Percentiles rank a stretch among this genome's conserved stretches.
Evolutionary conservation across 495 filamentous ascomycete species (phyloP).

Genomic region (Diplogelasinospora grovesii): DNA sequence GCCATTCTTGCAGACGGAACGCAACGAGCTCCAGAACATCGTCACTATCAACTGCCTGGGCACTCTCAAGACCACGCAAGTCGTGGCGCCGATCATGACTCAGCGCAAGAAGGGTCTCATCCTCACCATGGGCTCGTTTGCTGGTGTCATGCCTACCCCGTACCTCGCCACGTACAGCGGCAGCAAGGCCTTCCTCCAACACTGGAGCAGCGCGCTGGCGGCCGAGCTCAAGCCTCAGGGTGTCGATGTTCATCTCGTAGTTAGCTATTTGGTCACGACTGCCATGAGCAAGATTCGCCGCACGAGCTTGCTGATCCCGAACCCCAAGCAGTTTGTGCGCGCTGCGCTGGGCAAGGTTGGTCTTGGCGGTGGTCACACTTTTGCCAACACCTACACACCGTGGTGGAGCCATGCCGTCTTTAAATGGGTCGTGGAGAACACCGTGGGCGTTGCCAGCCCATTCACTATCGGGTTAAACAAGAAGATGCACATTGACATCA

Average conservation of each 20-base stretch:
- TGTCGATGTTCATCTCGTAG: slow-evolving; percentile 76
- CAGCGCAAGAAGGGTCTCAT: slow-evolving; percentile 79
- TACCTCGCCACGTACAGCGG: slow-evolving; percentile 95
- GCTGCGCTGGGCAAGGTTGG: slow-evolving; percentile 77
- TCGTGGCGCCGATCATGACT: slow-evolving; percentile 79
- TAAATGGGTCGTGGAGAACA: slow-evolving; percentile 73
- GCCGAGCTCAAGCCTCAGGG: slow-evolving; percentile 73
- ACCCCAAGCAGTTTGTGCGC: slow-evolving; percentile 73
- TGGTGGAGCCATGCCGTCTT: slow-evolving; percentile 87
- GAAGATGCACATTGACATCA: slow-evolving; percentile 78
- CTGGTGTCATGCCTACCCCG: slow-evolving; percentile 82
- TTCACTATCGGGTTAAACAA: slow-evolving; percentile 61
- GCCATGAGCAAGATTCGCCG: slow-evolving; percentile 94
- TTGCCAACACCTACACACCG: slow-evolving; percentile 78
- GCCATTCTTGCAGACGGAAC: slow-evolving; percentile 71
- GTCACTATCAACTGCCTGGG: slow-evolving; percentile 89
- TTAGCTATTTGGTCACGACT: slow-evolving; percentile 86
- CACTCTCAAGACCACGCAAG: slow-evolving; percentile 78
- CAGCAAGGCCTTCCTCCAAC: slow-evolving; percentile 95
- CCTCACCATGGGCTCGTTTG: slow-evolving; percentile 95
- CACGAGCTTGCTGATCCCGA: slow-evolving; percentile 69
- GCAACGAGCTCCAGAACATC: slow-evolving; percentile 77
- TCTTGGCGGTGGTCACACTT: slow-evolving; percentile 62
- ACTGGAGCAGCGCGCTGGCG: slow-evolving; percentile 85
- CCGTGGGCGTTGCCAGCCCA: slow-evolving; percentile 58